A percentile compares a stretch with the other conserved stretches of the same genome.
Conservation (phyloP, 306 rosid species). For the Chamaecrista fasciculata region DNA sequence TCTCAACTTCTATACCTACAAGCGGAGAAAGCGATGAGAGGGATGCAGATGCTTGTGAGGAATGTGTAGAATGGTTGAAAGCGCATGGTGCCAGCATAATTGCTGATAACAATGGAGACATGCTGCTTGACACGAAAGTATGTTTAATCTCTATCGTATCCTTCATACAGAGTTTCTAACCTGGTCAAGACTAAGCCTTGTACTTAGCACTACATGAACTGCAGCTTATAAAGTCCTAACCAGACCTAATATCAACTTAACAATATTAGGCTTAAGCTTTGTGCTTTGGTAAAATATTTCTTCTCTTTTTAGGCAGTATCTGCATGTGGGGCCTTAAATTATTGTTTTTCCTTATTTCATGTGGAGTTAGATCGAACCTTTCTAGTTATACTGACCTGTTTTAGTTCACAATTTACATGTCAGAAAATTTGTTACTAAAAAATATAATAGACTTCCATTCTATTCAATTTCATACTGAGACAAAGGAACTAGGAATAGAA, state of each 20-base stretch:
- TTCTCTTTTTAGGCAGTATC: neutral
- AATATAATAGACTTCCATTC: neutral
- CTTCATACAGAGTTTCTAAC: neutral
- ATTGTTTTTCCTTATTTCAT: neutral
- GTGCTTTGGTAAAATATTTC: neutral
- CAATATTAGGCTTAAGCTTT: neutral
- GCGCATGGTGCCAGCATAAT: conserved; percentile 73
- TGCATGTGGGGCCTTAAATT: neutral
- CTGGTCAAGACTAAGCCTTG: neutral
- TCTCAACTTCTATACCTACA: conserved; percentile 34
- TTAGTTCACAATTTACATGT: neutral
- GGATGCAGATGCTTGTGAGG: conserved; percentile 68
- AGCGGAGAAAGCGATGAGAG: conserved; percentile 51
- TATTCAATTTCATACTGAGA: neutral
- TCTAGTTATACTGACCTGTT: neutral
- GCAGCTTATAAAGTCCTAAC: neutral
- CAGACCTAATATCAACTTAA: neutral
- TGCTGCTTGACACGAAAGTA: conserved; percentile 82
- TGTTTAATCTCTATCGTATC: conserved; percentile 26
- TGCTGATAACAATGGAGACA: conserved; percentile 64
- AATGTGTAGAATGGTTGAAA: conserved; percentile 93
- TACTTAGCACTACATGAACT: neutral
- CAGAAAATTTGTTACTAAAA: neutral
- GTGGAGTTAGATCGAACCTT: neutral
- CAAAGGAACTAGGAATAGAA: too few species aligned